Evolutionary conservation across 2,329 filamentous ascomycete genomes (phyloP), one percentile per base, ranked within the genome.

Genomic region (Diaporthe longicolla): DNA sequence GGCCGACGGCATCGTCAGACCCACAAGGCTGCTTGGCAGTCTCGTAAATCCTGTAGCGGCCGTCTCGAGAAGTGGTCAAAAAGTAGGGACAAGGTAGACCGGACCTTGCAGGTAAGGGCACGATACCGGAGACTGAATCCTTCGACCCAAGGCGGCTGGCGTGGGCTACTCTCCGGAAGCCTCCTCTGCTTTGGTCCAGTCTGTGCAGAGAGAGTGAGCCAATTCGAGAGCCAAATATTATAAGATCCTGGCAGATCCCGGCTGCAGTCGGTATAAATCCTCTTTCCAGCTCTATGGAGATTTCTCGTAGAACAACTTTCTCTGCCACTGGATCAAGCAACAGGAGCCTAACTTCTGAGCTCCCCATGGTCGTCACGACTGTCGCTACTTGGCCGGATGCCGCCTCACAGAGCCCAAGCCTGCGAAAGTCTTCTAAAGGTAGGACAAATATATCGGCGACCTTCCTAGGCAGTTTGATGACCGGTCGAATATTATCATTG

Each of bases 31-130:
- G 35, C 13, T 8, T 58, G 48, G 80, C 71, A 70, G 88, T 79
- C 40, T 85, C 81, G 79, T 87, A 94, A 65, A 96, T 90, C 52
- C 93, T 90, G 78, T 93, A 95, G 66, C 87, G 90, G 2, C 95
- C 94, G 81, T 98, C 93, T 71, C 95, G 90, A 52, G 93, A 93
- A 4, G 93, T 94, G 0, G 93, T 92, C 19, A 96, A 82, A 55
- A 97, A 87, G 73, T 89, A 87, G 26, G 71, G 74, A 61, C 75
- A 35, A 68, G 77, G 17, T 75, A 75, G 71, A n/a, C 76, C 75
- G 43, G 78, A 68, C 71, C 78, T 77, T 15, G 78, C 75, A 0
- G 84, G 84, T 1, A 90, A 83, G 13, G 86, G 82, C 0, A 87
- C 78, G 43, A 98, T 89, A 50, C 88, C 87, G 3, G 93, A 96